Evolutionary conservation across 257 asterid genomes (phyloP), one percentile per base, ranked within the genome.

Genomic region (Scutellaria galericulata): DNA sequence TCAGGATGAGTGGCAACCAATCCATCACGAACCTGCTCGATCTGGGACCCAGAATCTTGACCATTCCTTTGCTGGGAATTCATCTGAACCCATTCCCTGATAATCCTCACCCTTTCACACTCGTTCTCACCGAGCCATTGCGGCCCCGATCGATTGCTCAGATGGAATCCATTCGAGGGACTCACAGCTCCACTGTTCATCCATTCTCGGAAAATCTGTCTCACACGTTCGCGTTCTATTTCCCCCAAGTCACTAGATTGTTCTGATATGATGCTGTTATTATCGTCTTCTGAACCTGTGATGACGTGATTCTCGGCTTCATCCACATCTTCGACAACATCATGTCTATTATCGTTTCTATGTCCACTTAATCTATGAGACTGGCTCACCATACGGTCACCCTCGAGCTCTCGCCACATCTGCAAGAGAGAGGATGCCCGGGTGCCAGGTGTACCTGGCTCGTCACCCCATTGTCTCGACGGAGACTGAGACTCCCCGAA

Each of bases 351-450:
- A 50, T 75, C 81, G 74, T 82, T 83, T 71, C 83, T 79, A 56
- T 72, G 83, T 56, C 85, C 83, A 40, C 78, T 78, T 60, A 78
- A 68, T 75, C 84, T 78, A 64, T 48, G 74, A 37, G 89, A 69
- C 78, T 62, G 84, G 77, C 75, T 85, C 87, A 81, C 80, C 79
- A 61, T 75, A n/a, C 73, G 83, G 78, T 92, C 95, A 73, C 88
- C 88, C 84, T 93, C 98, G 6, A 88, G 81, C 84, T 88, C 96
- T 45, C 87, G 83, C 97, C 98, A 93, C 89, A 93, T 85, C 82
- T 88, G 91, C 80, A 89, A 67, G 74, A 93, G 76, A 69, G 98
- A 86, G 72, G 96, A 85, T 15, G 93, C 87, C 76, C 83, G 71
- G 50, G 91, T 79, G 73, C 78, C 79, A 5, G 87, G 87, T 60